Evolutionary conservation across 1,284 basidiomycete genomes (phyloP).

Genomic region (Tremellales sp.): DNA sequence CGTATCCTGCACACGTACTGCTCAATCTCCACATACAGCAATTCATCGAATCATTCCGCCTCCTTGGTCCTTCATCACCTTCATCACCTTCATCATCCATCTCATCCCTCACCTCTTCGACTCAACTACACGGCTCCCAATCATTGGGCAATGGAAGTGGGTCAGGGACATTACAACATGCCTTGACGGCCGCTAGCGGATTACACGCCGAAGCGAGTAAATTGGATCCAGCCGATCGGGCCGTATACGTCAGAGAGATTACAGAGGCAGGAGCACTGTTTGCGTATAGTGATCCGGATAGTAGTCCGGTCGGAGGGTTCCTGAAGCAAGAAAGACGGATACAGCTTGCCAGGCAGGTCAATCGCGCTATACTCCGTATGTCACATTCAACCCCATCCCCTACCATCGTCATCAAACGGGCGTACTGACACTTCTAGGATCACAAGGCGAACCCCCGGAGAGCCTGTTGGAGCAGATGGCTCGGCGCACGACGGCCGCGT

Average conservation of each 20-base stretch:
- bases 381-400: constrained; percentile 3
- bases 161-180: constrained; percentile 17
- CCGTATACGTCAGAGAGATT: constrained; percentile 43
- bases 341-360: constrained; percentile 43
- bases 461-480: constrained; percentile 31
- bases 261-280: constrained; percentile 46
- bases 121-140: background rate
- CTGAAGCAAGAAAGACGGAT: constrained; percentile 42
- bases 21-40: constrained; percentile 46
- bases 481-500: constrained; percentile 25
- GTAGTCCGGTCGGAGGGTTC: constrained; percentile 41
- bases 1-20: constrained; percentile 33
- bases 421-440: constrained; percentile 7
- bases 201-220: constrained; percentile 39
- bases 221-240: constrained; percentile 31
- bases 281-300: constrained; percentile 46
- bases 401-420: no score
- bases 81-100: constrained; percentile 28
- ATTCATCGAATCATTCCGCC: constrained; percentile 38
- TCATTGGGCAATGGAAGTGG: background rate
- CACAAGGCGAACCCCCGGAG: constrained; percentile 21
- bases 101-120: constrained; percentile 20
- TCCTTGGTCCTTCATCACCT: constrained; percentile 21
- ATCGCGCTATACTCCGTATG: constrained; percentile 46
- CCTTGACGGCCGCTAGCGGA: constrained; percentile 33